Percentiles rank a stretch among this genome's conserved stretches.
These are phyloP conservation scores for Chernovozyma aurita DNA, from an alignment of 1,139 yeast species.

Conservation along the genomic window DNA sequence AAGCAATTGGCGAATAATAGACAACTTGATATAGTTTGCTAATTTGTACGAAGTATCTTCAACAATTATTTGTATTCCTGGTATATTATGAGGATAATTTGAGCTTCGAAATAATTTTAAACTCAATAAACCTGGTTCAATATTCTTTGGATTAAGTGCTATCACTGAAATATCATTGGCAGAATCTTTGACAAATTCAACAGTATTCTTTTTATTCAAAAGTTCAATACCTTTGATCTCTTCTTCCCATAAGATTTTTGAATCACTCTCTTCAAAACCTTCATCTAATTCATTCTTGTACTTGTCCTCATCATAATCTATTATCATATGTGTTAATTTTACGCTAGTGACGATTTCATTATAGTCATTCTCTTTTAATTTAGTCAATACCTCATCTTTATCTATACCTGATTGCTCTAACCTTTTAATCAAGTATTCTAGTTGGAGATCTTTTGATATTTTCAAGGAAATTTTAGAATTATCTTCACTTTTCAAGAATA, in stretches of 20 bases:
- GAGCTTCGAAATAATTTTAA: conserved; percentile 49
- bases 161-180: conserved; percentile 26
- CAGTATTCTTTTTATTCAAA: conserved; percentile 41
- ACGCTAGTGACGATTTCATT: conserved; percentile 54
- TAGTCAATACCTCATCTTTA: conserved; percentile 53
- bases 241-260: conserved; percentile 58
- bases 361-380: conserved; percentile 36
- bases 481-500: conserved; percentile 42
- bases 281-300: background rate
- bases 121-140: conserved; percentile 31
- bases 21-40: conserved; percentile 72
- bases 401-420: conserved; percentile 68
- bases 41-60: conserved; percentile 42
- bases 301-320: conserved; percentile 15
- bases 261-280: conserved; percentile 13
- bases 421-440: conserved; percentile 46
- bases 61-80: conserved; percentile 59
- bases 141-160: conserved; percentile 26
- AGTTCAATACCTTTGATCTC: conserved; percentile 69
- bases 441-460: conserved; percentile 38
- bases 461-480: conserved; percentile 47
- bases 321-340: conserved; percentile 40
- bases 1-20: conserved; percentile 50
- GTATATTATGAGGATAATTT: conserved; percentile 54
- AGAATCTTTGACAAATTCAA: conserved; percentile 17